phyloP scores from a whole-genome alignment of 164 flowering plant genomes.

The Magnolia sinica region DNA sequence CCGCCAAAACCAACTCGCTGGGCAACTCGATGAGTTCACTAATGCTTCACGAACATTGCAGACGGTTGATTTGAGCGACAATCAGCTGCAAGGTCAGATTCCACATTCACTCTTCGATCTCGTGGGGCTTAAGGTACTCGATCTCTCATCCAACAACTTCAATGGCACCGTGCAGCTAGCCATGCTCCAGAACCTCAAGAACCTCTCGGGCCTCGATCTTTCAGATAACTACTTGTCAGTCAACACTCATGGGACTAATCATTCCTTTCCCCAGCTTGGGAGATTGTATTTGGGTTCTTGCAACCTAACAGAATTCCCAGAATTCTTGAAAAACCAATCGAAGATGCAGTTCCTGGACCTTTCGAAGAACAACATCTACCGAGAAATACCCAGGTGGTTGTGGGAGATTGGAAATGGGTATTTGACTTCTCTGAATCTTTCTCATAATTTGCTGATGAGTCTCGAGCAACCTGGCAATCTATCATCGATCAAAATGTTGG shows the following conservation, averaged over 20 bases:
- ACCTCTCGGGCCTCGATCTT: conserved; percentile 31
- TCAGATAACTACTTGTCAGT: conserved; percentile 26
- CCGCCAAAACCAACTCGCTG: conserved; percentile 28
- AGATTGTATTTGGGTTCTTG: conserved; percentile 43
- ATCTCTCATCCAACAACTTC: conserved; percentile 37
- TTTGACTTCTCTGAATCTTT: conserved; percentile 35
- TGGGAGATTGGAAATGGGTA: conserved; percentile 18
- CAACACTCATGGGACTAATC: background rate
- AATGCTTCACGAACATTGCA: conserved; percentile 10
- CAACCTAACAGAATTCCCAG: conserved; percentile 30
- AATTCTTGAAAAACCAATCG: conserved; percentile 27
- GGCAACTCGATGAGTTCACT: conserved; percentile 18
- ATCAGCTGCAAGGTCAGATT: conserved; percentile 31
- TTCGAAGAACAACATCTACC: conserved; percentile 37
- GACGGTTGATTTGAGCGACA: conserved; percentile 22
- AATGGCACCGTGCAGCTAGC: conserved; percentile 20
- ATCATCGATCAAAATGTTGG: background rate
- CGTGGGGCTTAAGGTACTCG: conserved; percentile 15
- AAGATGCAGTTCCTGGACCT: conserved; percentile 34
- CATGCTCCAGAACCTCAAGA: conserved; percentile 14
- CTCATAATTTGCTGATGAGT: conserved; percentile 26
- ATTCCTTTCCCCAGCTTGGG: conserved; percentile 22
- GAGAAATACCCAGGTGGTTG: conserved; percentile 43
- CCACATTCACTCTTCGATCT: conserved; percentile 28
- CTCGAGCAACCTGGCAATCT: conserved; percentile 11